A percentile compares a stretch with the other conserved stretches of the same genome.
Evolutionary conservation across 2,329 filamentous ascomycete species (phyloP).

Genomic region (Sclerotinia minor): DNA sequence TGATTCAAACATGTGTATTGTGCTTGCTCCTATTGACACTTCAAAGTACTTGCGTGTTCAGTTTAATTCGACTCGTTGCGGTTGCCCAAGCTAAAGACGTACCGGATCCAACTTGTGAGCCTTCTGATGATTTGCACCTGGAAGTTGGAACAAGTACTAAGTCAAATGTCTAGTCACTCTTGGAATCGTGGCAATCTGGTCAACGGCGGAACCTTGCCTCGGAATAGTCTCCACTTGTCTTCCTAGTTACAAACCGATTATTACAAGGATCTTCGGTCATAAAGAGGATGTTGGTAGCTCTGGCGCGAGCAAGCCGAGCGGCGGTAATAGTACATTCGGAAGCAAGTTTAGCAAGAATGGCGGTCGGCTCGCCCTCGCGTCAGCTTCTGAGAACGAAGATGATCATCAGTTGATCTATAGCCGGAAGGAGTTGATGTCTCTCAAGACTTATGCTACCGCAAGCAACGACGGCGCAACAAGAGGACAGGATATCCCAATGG

Average conservation of each 20-base stretch:
- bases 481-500: not conserved
- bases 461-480: not conserved
- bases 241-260: not conserved
- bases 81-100: not conserved
- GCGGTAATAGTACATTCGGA: not conserved
- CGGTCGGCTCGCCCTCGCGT: not conserved
- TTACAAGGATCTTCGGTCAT: not conserved
- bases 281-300: not conserved
- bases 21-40: not conserved
- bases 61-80: not conserved
- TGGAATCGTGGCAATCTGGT: constrained; percentile 4
- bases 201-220: not conserved
- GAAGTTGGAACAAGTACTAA: not conserved
- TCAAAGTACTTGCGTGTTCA: constrained; percentile 6
- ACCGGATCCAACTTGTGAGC: constrained; percentile 2
- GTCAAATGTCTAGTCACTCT: not conserved
- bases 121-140: not conserved
- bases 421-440: not conserved
- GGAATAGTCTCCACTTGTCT: constrained; percentile 8
- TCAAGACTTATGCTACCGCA: not conserved
- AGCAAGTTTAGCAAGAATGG: constrained; percentile 3
- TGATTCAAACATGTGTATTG: not conserved
- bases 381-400: not conserved
- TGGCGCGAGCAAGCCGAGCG: not conserved
- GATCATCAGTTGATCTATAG: not conserved